Base-by-base conservation (phyloP, 2,329 filamentous ascomycete genomes). In the Diaporthe sp. region DNA sequence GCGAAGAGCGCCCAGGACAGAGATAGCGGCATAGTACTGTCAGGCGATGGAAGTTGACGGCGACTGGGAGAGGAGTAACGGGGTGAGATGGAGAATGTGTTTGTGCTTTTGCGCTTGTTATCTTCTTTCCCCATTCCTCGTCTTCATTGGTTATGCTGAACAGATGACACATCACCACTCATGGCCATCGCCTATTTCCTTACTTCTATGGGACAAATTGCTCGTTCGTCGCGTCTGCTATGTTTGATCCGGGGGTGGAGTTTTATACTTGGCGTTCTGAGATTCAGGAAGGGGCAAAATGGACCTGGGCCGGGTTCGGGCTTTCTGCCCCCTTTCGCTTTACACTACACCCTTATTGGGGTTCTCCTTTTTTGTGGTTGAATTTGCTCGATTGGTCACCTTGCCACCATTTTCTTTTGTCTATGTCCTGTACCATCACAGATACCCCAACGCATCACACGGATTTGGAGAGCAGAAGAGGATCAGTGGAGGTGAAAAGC, bases 1-100 rank as follows among this genome's bases (percentile, higher is more conserved):
- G 74, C 53, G 28, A 76, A 76, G 39, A 68, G 25, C 25, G 46
- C 75, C 4, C 76, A 77, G 55, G 76, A 77, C n/a, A 68, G 76
- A 28, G 76, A 77, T 39, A 77, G 76, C 34, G 76, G 76, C 42
- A 77, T 77, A 25, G 76, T 76, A 17, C 72, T 77, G 19, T 55
- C 76, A 44, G 72, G 76, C 13, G 76, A 77, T 31, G 72, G 58
- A 19, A 39, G 37, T 53, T 77, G 46, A 76, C 31, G 9, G 42
- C 25, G 31, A 53, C 4, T 22, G 28, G 22, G 51, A 17, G 39
- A 51, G 44, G 37, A 42, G 31, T 22, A n/a, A 22, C 25, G 44
- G 10, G 8, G 31, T 57, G 46, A 55, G 9, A 42, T n/a, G 12
- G 37, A 8, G 19, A 15, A 10, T 55, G 15, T 53, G 51, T 39